Evolutionary conservation across 139 green algal genomes (phyloP).

Genomic region (Raphidocelis subcapitata): DNA sequence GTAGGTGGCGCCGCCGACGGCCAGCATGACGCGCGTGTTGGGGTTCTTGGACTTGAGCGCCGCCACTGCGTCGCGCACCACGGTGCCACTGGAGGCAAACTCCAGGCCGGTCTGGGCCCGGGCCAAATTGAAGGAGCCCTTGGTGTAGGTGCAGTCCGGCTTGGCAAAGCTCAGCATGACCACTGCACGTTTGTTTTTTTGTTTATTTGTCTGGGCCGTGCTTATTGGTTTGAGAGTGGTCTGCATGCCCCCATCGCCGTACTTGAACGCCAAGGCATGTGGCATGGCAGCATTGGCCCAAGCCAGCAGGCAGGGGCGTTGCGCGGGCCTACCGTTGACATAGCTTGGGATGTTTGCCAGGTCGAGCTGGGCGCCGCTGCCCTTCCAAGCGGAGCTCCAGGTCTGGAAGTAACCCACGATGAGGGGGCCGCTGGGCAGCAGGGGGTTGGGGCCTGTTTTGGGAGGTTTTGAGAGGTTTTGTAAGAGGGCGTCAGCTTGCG

Average conservation of each 20-base stretch:
- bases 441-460: too few species aligned
- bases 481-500: too few species aligned
- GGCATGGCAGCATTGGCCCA: too few species aligned
- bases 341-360: conserved; percentile 40
- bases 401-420: conserved; percentile 36
- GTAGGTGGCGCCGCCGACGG: conserved; percentile 46
- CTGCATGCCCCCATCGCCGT: too few species aligned
- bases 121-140: conserved; percentile 34
- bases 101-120: conserved; percentile 34
- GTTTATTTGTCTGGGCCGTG: too few species aligned
- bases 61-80: conserved; percentile 35
- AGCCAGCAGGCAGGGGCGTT: too few species aligned
- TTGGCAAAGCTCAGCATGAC: conserved; percentile 43
- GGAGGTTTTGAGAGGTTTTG: too few species aligned
- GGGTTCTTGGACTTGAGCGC: conserved; percentile 41
- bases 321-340: conserved; percentile 3
- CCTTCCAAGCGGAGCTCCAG: conserved; percentile 32
- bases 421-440: not conserved
- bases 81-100: conserved; percentile 23
- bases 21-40: conserved; percentile 42
- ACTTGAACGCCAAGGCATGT: too few species aligned
- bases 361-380: not conserved
- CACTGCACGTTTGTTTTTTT: too few species aligned
- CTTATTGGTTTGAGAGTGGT: too few species aligned
- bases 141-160: conserved; percentile 44